Evolutionary conservation across 257 asterid species (phyloP), one percentile per base, ranked within the genome.

Genomic region (Jasminum sambac): DNA sequence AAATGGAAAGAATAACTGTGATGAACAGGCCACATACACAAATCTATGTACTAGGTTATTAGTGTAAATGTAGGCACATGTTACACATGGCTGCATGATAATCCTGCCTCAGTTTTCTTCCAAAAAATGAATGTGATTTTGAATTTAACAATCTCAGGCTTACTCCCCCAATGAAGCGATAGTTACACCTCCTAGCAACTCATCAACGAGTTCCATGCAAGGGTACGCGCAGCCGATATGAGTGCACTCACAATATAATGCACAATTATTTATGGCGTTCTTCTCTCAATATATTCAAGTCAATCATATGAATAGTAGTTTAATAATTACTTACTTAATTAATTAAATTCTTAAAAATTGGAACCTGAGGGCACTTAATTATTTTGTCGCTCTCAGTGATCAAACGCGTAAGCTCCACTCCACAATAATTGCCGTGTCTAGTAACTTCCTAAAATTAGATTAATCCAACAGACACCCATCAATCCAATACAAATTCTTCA

Each of bases 1-100:
- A 39, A 67, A 71, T 68, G 39, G 10, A 16, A 62, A 75, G 34
- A 75, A 21, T 55, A 50, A 55, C n/a, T 55, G 30, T 30, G 3
- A 23, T 9, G 7, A 55, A 55, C 34, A 23, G 26, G 36, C 62
- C 34, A 55, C 34, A 30, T 19, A 21, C 13, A 52, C 61, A 52
- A 3, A 55, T 13, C 14, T 55, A 21, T 55, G 10, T 55, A 55
- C 62, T 55, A 55, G 62, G 34, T 23, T 13, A 55, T 8, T 55
- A 23, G 23, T 21, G 36, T 21, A 3, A 19, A 23, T 11, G 36
- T 55, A 23, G 14, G 62, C 14, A 23, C 62, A 23, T 0, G 36
- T 34, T 21, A 55, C 7, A 3, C 7, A 5, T 19, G 34, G 62
- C 36, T 55, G 36, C 59, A n/a, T 19, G 16, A 34, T 11, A 10